Evolutionary conservation across 495 filamentous ascomycete species (phyloP).

Genomic region (Recurvomyces mirabilis): DNA sequence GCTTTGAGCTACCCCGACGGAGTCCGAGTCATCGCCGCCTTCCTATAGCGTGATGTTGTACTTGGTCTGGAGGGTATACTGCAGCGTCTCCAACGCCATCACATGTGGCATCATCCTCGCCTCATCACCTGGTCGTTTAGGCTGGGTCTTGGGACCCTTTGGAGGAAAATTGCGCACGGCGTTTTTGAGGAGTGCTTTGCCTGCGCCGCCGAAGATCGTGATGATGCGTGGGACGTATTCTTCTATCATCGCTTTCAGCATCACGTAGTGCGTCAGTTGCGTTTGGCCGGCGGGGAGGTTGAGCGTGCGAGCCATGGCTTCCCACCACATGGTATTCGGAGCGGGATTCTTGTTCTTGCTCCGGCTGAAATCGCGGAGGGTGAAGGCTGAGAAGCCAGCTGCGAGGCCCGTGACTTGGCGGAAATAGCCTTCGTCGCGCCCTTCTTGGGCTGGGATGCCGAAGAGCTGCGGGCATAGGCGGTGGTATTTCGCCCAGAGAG

Average conservation of each 20-base stretch:
- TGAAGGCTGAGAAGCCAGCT: constrained; percentile 70
- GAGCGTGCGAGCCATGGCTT: constrained; percentile 55
- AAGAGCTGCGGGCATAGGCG: constrained; percentile 75
- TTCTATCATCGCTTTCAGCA: constrained; percentile 67
- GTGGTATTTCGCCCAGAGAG: constrained; percentile 78
- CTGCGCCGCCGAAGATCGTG: constrained; percentile 63
- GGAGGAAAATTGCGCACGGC: constrained; percentile 59
- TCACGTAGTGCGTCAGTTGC: constrained; percentile 64
- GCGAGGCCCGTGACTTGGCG: constrained; percentile 77
- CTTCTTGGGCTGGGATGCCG: constrained; percentile 65
- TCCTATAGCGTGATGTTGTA: constrained; percentile 6
- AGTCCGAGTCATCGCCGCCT: too few relatives aligned
- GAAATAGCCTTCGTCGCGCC: constrained; percentile 45
- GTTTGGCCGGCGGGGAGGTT: constrained; percentile 56
- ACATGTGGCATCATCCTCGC: neutral
- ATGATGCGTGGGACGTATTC: constrained; percentile 60
- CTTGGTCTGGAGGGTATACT: constrained; percentile 1
- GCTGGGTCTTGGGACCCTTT: constrained; percentile 33
- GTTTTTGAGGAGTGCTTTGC: constrained; percentile 48
- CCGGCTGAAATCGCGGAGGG: constrained; percentile 67
- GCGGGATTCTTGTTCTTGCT: constrained; percentile 59
- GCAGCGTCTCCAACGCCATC: constrained; percentile 10
- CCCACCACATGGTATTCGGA: constrained; percentile 73
- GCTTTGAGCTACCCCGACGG: too few relatives aligned
- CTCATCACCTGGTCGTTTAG: neutral